phyloP scores from a whole-genome alignment of 148 eudicot genomes.

The Limonium bicolor region DNA sequence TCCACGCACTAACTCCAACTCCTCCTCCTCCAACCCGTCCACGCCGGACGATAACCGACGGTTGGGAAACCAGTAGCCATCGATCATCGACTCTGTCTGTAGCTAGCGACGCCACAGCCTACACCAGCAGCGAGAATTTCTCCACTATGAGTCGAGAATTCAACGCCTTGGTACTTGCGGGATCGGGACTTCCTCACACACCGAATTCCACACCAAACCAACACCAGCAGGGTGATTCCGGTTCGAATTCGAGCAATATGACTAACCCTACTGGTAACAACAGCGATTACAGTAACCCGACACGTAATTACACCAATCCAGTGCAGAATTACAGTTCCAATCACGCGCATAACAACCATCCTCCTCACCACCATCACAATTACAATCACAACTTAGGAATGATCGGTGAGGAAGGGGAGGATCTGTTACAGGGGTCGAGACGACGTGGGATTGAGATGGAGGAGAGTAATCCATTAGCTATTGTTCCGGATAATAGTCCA shows the following conservation, averaged over 20 bases:
- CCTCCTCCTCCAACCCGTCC: slow-evolving; percentile 19
- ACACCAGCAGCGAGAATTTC: slow-evolving; percentile 40
- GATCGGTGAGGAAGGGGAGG: slow-evolving; percentile 60
- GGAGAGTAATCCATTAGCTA: slow-evolving; percentile 71
- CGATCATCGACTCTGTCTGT: slow-evolving; percentile 34
- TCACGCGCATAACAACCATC: neutral
- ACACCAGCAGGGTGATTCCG: too few relatives aligned
- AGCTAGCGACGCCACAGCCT: slow-evolving; percentile 22
- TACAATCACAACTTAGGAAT: slow-evolving; percentile 21
- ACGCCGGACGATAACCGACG: slow-evolving; percentile 4
- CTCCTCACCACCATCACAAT: too few relatives aligned
- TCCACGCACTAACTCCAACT: slow-evolving; percentile 40
- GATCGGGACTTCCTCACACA: slow-evolving; percentile 29
- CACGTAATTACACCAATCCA: too few relatives aligned
- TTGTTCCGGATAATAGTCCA: slow-evolving; percentile 48
- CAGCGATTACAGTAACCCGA: neutral
- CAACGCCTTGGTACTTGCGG: slow-evolving; percentile 46
- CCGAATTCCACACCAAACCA: too few relatives aligned
- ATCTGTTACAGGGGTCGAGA: too few relatives aligned
- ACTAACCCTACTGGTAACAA: slow-evolving; percentile 3
- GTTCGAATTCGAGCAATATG: neutral
- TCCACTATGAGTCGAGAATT: slow-evolving; percentile 21
- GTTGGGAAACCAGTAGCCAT: slow-evolving; percentile 34
- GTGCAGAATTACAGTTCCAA: neutral
- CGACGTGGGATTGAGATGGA: too few relatives aligned